phyloP scores from a whole-genome alignment of 2,329 filamentous ascomycete genomes.

The Clonostachys rhizophaga region DNA sequence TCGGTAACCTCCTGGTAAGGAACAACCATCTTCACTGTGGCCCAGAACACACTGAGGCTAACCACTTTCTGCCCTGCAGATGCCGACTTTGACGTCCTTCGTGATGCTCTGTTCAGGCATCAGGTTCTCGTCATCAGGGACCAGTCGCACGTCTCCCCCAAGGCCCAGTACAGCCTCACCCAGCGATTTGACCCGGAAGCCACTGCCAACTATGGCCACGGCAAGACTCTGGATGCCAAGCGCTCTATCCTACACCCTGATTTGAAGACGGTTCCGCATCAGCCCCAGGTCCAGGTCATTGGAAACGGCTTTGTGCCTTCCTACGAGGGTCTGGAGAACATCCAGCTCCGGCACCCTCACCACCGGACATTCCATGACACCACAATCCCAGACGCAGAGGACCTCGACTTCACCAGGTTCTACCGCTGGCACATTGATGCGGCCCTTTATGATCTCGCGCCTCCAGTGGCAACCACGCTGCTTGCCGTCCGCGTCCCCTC shows the following conservation, averaged over 20 bases:
- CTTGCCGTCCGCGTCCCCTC: constrained; percentile 69
- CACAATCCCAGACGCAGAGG: constrained; percentile 48
- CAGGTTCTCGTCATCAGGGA: constrained; percentile 69
- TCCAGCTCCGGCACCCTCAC: constrained; percentile 69
- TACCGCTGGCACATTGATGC: constrained; percentile 82
- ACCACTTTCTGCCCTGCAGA: constrained; percentile 31
- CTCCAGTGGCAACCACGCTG: constrained; percentile 67
- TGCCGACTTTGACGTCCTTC: constrained; percentile 59
- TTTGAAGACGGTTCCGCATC: constrained; percentile 74
- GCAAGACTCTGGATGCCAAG: constrained; percentile 64
- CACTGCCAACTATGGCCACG: constrained; percentile 65
- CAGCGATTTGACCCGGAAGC: constrained; percentile 66
- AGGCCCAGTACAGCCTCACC: constrained; percentile 70
- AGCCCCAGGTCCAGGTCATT: constrained; percentile 72
- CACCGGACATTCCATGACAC: constrained; percentile 72
- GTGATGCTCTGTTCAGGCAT: constrained; percentile 60
- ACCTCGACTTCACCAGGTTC: constrained; percentile 49
- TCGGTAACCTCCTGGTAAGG: constrained; percentile 57
- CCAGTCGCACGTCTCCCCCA: constrained; percentile 59
- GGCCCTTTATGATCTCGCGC: constrained; percentile 70
- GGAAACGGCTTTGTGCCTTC: constrained; percentile 66
- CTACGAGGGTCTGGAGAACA: constrained; percentile 67
- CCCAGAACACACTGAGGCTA: constrained; percentile 6
- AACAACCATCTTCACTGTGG: constrained; percentile 2
- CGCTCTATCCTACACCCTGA: constrained; percentile 70